phyloP scores from a whole-genome alignment of 108 stramenopile genomes.

The Pelagomonas calceolata region DNA sequence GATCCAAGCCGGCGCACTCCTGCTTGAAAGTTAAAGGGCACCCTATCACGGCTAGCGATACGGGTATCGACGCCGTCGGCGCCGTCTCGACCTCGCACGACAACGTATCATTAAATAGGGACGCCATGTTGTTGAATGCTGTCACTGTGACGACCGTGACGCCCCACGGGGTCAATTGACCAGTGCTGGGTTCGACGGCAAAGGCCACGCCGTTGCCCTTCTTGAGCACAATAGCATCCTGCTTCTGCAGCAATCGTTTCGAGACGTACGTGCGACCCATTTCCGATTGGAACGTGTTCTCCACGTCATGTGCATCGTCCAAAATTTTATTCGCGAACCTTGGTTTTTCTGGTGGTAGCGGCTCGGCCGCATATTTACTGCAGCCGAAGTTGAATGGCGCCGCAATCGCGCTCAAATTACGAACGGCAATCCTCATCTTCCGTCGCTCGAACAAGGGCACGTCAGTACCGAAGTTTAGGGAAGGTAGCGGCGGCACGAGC shows the following conservation, averaged over 20 bases:
- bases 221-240: conserved; percentile 25
- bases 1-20: conserved; percentile 27
- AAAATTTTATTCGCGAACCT: too few species aligned
- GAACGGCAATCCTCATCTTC: conserved; percentile 22
- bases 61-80: conserved; percentile 13
- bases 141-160: conserved; percentile 22
- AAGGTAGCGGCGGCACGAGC: conserved; percentile 12
- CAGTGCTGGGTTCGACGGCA: conserved; percentile 18
- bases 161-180: conserved; percentile 35
- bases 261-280: conserved; percentile 21
- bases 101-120: conserved; percentile 31
- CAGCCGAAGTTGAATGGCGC: conserved; percentile 12
- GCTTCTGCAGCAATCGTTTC: conserved; percentile 18
- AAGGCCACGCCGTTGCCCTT: conserved; percentile 30
- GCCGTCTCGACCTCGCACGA: conserved; percentile 15
- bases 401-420: conserved; percentile 39
- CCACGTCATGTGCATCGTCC: conserved; percentile 12
- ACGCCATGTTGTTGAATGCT: conserved; percentile 44
- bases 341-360: background rate
- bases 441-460: conserved; percentile 27
- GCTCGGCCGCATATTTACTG: conserved; percentile 17
- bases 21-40: conserved; percentile 26
- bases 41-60: conserved; percentile 23
- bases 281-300: conserved; percentile 15
- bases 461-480: conserved; percentile 7